Evolutionary conservation across 2,329 filamentous ascomycete genomes (phyloP).

Genomic region (Colletotrichum gigasporum): DNA sequence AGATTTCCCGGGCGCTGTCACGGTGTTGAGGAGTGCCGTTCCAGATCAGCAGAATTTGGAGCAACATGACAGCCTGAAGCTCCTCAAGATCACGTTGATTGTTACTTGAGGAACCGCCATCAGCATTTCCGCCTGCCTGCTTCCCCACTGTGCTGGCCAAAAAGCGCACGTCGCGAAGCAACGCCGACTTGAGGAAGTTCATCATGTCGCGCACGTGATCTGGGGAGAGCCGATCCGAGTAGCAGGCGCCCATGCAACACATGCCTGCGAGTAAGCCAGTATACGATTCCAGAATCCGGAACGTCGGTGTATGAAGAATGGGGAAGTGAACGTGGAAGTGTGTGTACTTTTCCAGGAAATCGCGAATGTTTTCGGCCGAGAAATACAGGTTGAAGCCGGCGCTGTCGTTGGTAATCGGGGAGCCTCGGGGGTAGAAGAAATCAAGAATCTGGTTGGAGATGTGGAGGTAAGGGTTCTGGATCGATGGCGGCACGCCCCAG

Average conservation of each 20-base stretch:
- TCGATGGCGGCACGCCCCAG: constrained; percentile 57
- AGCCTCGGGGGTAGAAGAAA: constrained; percentile 67
- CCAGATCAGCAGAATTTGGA: constrained; percentile 73
- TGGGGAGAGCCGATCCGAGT: constrained; percentile 70
- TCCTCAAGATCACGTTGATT: constrained; percentile 65
- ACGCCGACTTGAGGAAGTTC: constrained; percentile 67
- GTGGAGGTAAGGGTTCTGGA: constrained; percentile 61
- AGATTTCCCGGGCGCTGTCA: constrained; percentile 68
- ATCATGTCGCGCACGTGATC: constrained; percentile 74
- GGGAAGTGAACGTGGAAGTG: constrained; percentile 81
- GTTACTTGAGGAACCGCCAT: constrained; percentile 21
- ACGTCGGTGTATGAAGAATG: constrained; percentile 76
- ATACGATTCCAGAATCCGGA: constrained; percentile 72
- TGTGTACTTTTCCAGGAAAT: constrained; percentile 76
- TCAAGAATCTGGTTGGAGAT: constrained; percentile 65
- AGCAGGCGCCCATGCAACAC: constrained; percentile 79
- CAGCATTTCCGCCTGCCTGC: neutral
- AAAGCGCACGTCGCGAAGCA: constrained; percentile 65
- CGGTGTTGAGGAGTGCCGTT: constrained; percentile 75
- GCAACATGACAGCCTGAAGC: constrained; percentile 72
- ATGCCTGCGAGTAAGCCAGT: constrained; percentile 75
- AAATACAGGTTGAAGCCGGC: constrained; percentile 68
- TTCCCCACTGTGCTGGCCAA: constrained; percentile 45
- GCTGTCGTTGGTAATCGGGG: constrained; percentile 63
- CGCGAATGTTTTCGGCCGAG: constrained; percentile 73